phyloP scores from a whole-genome alignment of 768 basidiomycete genomes.

The Cystobasidium tubakii region DNA sequence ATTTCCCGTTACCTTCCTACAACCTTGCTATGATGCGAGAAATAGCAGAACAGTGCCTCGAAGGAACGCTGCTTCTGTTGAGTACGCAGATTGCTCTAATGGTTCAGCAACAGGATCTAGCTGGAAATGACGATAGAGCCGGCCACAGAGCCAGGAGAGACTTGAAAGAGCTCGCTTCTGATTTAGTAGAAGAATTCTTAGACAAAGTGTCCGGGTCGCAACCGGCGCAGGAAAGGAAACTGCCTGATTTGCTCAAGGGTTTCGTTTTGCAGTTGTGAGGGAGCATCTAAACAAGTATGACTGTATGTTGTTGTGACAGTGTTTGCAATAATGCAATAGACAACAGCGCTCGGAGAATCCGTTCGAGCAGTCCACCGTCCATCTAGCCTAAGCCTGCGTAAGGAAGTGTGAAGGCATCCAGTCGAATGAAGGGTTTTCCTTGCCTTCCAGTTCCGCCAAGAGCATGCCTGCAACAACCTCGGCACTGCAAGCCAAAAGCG shows the following conservation, averaged over 20 bases:
- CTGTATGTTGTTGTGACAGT: not conserved
- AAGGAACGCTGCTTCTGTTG: conserved; percentile 38
- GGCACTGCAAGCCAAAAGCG: conserved; percentile 19
- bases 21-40: conserved; percentile 3
- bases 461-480: conserved; percentile 19
- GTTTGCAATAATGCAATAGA: too few relatives aligned
- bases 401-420: conserved; percentile 25
- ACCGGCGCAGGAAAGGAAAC: not conserved
- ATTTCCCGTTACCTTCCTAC: conserved; percentile 7
- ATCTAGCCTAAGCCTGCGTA: not conserved
- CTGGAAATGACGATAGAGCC: conserved; percentile 6
- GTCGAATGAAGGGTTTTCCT: not conserved
- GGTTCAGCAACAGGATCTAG: conserved; percentile 5
- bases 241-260: not conserved
- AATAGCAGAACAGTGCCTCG: conserved; percentile 38
- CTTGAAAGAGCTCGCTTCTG: conserved; percentile 30
- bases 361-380: too few relatives aligned
- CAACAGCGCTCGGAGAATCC: too few relatives aligned
- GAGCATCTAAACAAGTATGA: not conserved
- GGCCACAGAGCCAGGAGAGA: conserved; percentile 10
- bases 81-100: conserved; percentile 39
- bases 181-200: conserved; percentile 27
- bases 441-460: conserved; percentile 1
- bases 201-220: not conserved
- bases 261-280: conserved; percentile 12